A percentile compares a stretch with the other conserved stretches of the same genome.
Conservation (phyloP, 2,329 filamentous ascomycete genomes). For the Penicillium sp. region DNA sequence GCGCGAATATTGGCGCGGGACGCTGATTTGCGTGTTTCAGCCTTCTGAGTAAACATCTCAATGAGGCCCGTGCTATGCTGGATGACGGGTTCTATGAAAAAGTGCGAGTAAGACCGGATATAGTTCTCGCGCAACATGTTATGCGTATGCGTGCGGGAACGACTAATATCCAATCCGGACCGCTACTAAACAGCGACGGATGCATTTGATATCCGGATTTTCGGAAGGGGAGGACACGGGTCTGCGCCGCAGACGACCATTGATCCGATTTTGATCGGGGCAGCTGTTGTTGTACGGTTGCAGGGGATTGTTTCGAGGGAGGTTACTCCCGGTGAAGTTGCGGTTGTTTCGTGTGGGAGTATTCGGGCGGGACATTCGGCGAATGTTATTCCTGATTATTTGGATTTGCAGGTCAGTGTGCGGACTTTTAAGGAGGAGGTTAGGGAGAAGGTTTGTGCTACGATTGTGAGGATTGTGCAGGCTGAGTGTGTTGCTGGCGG, state of each 20-base stretch:
- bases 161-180: conserved; percentile 42
- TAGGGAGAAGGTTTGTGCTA: conserved; percentile 43
- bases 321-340: conserved; percentile 47
- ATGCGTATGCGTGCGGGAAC: conserved; percentile 48
- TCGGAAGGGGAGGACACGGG: conserved; percentile 54
- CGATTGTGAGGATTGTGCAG: conserved; percentile 54
- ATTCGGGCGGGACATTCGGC: conserved; percentile 51
- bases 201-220: conserved; percentile 45
- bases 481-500: conserved; percentile 61
- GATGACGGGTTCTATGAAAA: conserved; percentile 62
- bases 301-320: conserved; percentile 51
- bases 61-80: conserved; percentile 65
- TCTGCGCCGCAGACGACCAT: conserved; percentile 51
- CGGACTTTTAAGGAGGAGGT: conserved; percentile 43
- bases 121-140: conserved; percentile 63
- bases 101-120: conserved; percentile 59
- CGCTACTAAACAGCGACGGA: conserved; percentile 45
- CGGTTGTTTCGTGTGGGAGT: conserved; percentile 54
- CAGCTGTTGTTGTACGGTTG: conserved; percentile 48
- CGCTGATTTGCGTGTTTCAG: conserved; percentile 66
- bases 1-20: conserved; percentile 61
- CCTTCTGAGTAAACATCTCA: conserved; percentile 66
- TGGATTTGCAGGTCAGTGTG: conserved; percentile 51
- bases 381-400: conserved; percentile 55
- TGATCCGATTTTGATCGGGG: conserved; percentile 57